A percentile compares a stretch with the other conserved stretches of the same genome.
Evolutionary conservation across 306 rosid species (phyloP).

Genomic region (Dryas drummondii): DNA sequence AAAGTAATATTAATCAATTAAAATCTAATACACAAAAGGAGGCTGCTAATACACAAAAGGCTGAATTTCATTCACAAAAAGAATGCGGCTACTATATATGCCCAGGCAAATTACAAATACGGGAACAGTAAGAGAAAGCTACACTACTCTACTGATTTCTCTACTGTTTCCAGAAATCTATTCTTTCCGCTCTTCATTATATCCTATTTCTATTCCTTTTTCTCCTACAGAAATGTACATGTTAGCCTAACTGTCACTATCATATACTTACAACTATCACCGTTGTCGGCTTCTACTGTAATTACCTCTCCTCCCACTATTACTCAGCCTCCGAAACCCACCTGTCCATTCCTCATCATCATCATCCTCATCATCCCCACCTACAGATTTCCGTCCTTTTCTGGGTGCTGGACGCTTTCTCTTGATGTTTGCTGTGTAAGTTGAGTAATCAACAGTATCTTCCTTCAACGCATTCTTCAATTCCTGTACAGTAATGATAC

Average conservation of each 20-base stretch:
- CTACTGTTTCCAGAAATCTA: slow-evolving; percentile 45
- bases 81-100: slow-evolving; percentile 53
- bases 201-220: slow-evolving; percentile 43
- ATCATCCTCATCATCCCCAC: slow-evolving; percentile 51
- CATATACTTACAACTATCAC: slow-evolving; percentile 55
- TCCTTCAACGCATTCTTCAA: slow-evolving; percentile 81
- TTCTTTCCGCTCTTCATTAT: slow-evolving; percentile 33
- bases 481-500: slow-evolving; percentile 48
- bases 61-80: slow-evolving; percentile 46
- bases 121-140: slow-evolving; percentile 43
- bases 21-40: not conserved
- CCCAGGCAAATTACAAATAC: slow-evolving; percentile 44
- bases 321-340: slow-evolving; percentile 49
- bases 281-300: slow-evolving; percentile 62
- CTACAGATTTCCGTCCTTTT: slow-evolving; percentile 64
- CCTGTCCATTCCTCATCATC: slow-evolving; percentile 60
- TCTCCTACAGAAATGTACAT: slow-evolving; percentile 75
- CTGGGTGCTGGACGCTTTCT: slow-evolving; percentile 81
- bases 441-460: slow-evolving; percentile 76
- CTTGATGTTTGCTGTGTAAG: slow-evolving; percentile 76
- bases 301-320: slow-evolving; percentile 60
- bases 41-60: not conserved
- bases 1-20: not conserved
- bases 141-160: slow-evolving; percentile 35
- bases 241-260: slow-evolving; percentile 86